Evolutionary conservation across 2,329 filamentous ascomycete species (phyloP).

Genomic region (Alternaria novae-zelandiae): DNA sequence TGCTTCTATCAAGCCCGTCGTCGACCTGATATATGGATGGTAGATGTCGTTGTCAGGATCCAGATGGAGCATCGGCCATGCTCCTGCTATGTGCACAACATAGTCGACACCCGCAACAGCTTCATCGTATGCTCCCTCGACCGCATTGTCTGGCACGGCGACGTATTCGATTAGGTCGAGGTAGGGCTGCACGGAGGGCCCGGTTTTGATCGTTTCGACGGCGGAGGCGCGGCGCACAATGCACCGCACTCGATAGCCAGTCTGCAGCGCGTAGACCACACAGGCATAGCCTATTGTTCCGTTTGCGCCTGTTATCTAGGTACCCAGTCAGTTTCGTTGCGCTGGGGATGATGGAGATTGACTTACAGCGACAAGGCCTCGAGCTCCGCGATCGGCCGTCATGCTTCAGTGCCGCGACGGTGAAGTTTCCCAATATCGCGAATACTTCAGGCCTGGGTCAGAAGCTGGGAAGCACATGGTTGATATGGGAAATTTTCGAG

Average conservation of each 20-base stretch:
- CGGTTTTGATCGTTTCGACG: slow-evolving; percentile 29
- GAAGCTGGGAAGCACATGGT: background rate
- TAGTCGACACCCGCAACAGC: slow-evolving; percentile 31
- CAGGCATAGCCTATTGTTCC: slow-evolving; percentile 44
- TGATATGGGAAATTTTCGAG: background rate
- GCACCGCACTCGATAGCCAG: slow-evolving; percentile 42
- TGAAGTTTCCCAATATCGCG: background rate
- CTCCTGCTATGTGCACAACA: slow-evolving; percentile 43
- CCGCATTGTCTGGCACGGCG: slow-evolving; percentile 39
- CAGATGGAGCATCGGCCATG: slow-evolving; percentile 40
- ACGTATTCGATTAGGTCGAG: slow-evolving; percentile 29
- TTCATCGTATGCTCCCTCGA: slow-evolving; percentile 35
- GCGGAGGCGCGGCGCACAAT: slow-evolving; percentile 39
- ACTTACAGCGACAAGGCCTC: slow-evolving; percentile 36
- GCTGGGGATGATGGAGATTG: background rate
- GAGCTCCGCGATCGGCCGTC: slow-evolving; percentile 9
- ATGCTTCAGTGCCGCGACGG: slow-evolving; percentile 10
- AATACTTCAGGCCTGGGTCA: background rate
- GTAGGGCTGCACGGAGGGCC: slow-evolving; percentile 35
- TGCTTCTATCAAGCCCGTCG: slow-evolving; percentile 37
- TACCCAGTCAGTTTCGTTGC: background rate
- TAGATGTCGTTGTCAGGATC: slow-evolving; percentile 45
- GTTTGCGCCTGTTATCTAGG: slow-evolving; percentile 45
- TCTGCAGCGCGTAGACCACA: slow-evolving; percentile 32
- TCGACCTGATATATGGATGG: slow-evolving; percentile 41